Evolutionary conservation across 805 yeast species (phyloP).

Genomic region (Clavispora asparagi): DNA sequence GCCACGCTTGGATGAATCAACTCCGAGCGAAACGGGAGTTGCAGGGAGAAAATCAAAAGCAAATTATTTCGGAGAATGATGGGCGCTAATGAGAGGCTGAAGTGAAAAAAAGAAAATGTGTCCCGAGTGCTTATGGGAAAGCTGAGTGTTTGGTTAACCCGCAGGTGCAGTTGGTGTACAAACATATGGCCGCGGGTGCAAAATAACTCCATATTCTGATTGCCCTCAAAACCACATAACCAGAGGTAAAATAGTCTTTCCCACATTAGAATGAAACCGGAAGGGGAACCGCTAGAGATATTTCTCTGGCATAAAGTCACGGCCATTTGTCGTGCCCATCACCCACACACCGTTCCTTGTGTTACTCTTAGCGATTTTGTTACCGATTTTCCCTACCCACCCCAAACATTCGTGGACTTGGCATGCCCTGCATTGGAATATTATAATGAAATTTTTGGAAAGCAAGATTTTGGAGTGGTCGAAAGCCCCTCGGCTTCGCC

Average conservation of each 20-base stretch:
- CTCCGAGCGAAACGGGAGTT: too few species aligned
- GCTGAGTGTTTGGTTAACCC: too few species aligned
- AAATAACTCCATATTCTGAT: neutral
- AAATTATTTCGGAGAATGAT: too few species aligned
- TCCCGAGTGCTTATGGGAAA: too few species aligned
- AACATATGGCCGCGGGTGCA: neutral
- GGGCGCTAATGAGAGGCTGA: too few species aligned
- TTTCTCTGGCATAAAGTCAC: neutral
- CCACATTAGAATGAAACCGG: neutral
- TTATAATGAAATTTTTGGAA: constrained; percentile 7
- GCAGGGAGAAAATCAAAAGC: too few species aligned
- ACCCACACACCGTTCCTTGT: constrained; percentile 6
- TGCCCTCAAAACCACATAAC: too few species aligned
- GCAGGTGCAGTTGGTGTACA: too few species aligned
- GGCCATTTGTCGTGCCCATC: constrained; percentile 4
- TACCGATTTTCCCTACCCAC: neutral
- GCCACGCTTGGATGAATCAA: too few species aligned
- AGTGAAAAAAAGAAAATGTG: too few species aligned
- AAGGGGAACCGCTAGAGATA: neutral
- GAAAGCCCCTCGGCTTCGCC: neutral
- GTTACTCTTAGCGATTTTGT: constrained; percentile 9
- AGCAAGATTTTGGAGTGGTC: neutral
- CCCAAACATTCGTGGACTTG: constrained; percentile 2
- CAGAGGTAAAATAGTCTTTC: neutral
- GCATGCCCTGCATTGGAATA: constrained; percentile 6